phyloP scores from a whole-genome alignment of 148 eudicot species.

The Euryodendron excelsum region DNA sequence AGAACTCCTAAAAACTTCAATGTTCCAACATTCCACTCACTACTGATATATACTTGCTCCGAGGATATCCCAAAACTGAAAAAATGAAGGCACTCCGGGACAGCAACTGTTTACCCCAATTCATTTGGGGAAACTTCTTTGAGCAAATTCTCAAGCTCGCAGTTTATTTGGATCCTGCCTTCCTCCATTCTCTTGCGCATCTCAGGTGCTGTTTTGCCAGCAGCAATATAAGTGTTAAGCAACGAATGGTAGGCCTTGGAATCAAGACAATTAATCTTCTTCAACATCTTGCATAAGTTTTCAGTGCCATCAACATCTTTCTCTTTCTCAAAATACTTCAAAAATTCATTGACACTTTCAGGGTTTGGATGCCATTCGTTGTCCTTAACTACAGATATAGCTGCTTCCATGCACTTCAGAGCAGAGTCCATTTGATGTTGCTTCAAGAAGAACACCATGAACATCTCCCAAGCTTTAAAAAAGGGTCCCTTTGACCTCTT shows the following conservation, averaged over 20 bases:
- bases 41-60: too few species aligned
- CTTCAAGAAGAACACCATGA: slow-evolving; percentile 39
- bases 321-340: slow-evolving; percentile 38
- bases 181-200: slow-evolving; percentile 53
- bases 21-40: too few species aligned
- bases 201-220: slow-evolving; percentile 39
- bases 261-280: slow-evolving; percentile 38
- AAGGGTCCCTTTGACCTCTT: slow-evolving; percentile 26
- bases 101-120: background rate
- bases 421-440: slow-evolving; percentile 40
- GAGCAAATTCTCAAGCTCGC: slow-evolving; percentile 48
- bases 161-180: slow-evolving; percentile 42
- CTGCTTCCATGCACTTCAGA: slow-evolving; percentile 48
- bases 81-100: background rate
- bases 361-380: slow-evolving; percentile 33
- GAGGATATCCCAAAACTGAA: background rate
- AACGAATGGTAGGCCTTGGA: slow-evolving; percentile 37
- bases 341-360: slow-evolving; percentile 24
- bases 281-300: slow-evolving; percentile 40
- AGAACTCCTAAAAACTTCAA: too few species aligned
- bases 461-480: slow-evolving; percentile 29
- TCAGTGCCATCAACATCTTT: slow-evolving; percentile 57
- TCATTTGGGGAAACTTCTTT: slow-evolving; percentile 35
- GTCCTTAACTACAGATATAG: slow-evolving; percentile 22
- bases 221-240: slow-evolving; percentile 53